Evolutionary conservation across 768 basidiomycete species (phyloP), one percentile per base, ranked within the genome.

Genomic region (Mycena polygramma): DNA sequence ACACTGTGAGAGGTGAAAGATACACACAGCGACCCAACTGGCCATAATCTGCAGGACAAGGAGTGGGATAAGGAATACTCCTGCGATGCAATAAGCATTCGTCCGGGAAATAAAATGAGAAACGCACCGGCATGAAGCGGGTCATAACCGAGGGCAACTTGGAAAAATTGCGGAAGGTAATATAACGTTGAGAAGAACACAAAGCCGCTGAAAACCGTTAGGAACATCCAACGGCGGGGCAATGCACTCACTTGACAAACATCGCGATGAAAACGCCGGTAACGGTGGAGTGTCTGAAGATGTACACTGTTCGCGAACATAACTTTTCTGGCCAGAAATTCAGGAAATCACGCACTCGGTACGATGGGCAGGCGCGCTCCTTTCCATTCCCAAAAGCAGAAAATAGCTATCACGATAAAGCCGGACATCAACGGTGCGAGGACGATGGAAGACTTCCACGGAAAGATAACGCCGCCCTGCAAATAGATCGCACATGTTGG

Each of bases 121-220:
- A 20, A 24, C 41, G 22, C 74, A 43, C 75, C 83, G 9, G 85
- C 84, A 13, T 84, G 86, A 51, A 93, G 88, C 0, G 93, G 90
- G 10, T 88, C 86, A 69, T 87, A 89, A 7, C 89, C 90, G n/a
- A 90, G 79, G 5, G 88, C 91, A 11, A 92, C 88, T 79, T 94
- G 92, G 79, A 93, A 92, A 76, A 88, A 93, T 71, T 92, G 90
- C 2, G 94, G 92, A 0, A 94, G 84, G 74, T 92, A 93, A 77
- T 89, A 93, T 15, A 92, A 76, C 11, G 90, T 86, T 20, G 88
- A 90, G 78, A 86, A 90, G 77, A 89, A 90, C 4, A 90, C 81
- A 70, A 90, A 86, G 30, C 89, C 89, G 57, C 89, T 91, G 66
- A 26, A 63, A 41, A 22, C 30, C 19, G 41, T 75, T 64, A 68